phyloP scores from a whole-genome alignment of 2,329 filamentous ascomycete species.

The Cercospora sojina region DNA sequence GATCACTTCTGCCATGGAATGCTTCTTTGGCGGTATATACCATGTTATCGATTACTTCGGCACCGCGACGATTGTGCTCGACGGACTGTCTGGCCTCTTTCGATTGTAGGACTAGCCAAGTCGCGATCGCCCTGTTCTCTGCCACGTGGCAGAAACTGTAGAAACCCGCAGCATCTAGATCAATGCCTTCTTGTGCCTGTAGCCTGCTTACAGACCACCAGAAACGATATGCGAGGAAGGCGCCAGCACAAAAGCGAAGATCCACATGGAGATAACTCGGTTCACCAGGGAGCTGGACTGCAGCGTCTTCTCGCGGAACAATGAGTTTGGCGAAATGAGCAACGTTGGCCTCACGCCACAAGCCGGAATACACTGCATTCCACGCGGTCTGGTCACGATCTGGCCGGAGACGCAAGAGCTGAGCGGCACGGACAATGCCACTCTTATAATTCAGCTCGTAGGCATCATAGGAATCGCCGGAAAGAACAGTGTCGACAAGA shows the following conservation, averaged over 20 bases:
- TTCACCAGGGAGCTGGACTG: neutral
- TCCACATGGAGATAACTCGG: neutral
- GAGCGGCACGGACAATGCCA: slow-evolving; percentile 31
- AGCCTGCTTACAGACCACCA: slow-evolving; percentile 19
- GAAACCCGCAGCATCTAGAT: slow-evolving; percentile 37
- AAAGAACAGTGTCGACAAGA: slow-evolving; percentile 10
- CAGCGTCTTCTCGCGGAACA: neutral
- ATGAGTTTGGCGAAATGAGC: neutral
- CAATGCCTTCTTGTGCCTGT: slow-evolving; percentile 28
- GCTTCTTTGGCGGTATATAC: neutral
- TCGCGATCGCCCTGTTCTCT: slow-evolving; percentile 35
- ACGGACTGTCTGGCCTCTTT: neutral
- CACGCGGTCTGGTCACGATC: slow-evolving; percentile 21
- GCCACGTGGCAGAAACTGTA: slow-evolving; percentile 37
- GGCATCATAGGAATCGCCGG: neutral
- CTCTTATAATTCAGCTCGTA: slow-evolving; percentile 8
- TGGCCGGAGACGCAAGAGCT: slow-evolving; percentile 28
- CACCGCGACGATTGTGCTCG: neutral
- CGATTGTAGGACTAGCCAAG: slow-evolving; percentile 20
- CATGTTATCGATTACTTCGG: neutral
- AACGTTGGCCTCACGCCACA: slow-evolving; percentile 26
- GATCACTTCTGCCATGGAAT: neutral
- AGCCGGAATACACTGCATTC: slow-evolving; percentile 33
- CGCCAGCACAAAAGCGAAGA: slow-evolving; percentile 13
- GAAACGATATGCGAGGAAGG: slow-evolving; percentile 29